Evolutionary conservation across 345 rosid species (phyloP), one percentile per base, ranked within the genome.

Genomic region (Draba incana): DNA sequence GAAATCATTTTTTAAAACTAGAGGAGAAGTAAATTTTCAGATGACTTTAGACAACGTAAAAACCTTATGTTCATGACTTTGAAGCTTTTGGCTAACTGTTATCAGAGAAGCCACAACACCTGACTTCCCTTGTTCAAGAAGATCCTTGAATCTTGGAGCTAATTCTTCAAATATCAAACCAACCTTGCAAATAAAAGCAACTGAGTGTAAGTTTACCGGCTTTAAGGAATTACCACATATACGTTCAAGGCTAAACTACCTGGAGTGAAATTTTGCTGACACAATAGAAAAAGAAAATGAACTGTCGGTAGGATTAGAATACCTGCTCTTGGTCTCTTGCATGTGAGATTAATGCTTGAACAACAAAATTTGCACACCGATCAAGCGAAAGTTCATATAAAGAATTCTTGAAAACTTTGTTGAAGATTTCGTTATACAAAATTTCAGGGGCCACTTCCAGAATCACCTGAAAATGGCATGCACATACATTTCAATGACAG

Each of bases 291-390:
- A 35, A 35, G 14, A 63, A 55, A 12, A 54, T 15, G 15, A 37
- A 25, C 60, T 55, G 53, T 48, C 4, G 4, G 31, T 62, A 35
- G 33, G 60, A 24, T 49, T 14, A 42, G 37, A 74, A 12, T 85
- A 91, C 99, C 77, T 94, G 98, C 58, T 87, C 84, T 79, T 74
- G 71, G 74, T 65, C 69, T 73, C 81, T 87, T 72, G 96, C 83
- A 69, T 83, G 84, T 44, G 97, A 89, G 76, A 88, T 67, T 54
- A 94, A 79, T 3, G 93, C 85, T 81, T 94, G 99, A 65, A 87
- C 69, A 28, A 89, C 99, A 70, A 94, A 94, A 82, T 90, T 94
- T 46, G 96, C 97, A 80, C 92, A 89, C n/a, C 73, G 85, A 74
- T 94, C 81, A 50, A 95, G 84, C 68, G 99, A 80, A 64, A 91